Base-by-base conservation (phyloP, 148 eudicot species). In the Vaccinium myrtillus region DNA sequence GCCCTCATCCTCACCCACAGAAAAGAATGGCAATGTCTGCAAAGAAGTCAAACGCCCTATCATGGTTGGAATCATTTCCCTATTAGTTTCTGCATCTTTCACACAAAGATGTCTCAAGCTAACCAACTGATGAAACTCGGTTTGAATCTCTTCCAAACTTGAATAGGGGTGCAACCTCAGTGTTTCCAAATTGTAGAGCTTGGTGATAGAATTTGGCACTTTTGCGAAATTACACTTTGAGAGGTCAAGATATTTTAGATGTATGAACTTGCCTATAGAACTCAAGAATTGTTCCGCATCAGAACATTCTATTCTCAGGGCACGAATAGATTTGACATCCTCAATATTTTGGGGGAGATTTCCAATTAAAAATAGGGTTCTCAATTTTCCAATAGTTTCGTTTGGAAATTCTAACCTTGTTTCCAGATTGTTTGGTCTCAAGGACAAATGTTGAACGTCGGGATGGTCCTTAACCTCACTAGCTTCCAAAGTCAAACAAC, bases 231-330 rank as follows among this genome's bases (percentile, higher is more conserved):
- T 0, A 25, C 23, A 50, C 0, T 4, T 3, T 18, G 85, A 78
- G 13, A 86, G 23, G 13, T 80, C 86, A 14, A 87, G 86, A 83
- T 43, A 21, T 43, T 79, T 83, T 25, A 87, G 54, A 25, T 83
- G 81, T 80, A 69, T 80, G 6, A 87, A 30, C 27, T 79, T 74
- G 6, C 51, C 14, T 25, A 86, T 30, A 2, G 65, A 71, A 12
- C 8, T 4, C 16, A 86, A 79, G 36, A 86, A 58, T n/a, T 73
- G 10, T 19, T 73, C 2, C 2, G 0, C 4, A 12, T 1, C 3
- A 9, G 0, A 8, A 0, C 12, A 0, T 18, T 3, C 49, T 9
- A 69, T 23, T 2, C 43, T 69, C 61, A 82, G 32, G 71, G 58
- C 43, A 58, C 54, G 82, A 50, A 86, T 48, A 30, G 23, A 6